Base-by-base conservation (phyloP, 106 monocot genomes). In the Dactylorhiza incarnata region DNA sequence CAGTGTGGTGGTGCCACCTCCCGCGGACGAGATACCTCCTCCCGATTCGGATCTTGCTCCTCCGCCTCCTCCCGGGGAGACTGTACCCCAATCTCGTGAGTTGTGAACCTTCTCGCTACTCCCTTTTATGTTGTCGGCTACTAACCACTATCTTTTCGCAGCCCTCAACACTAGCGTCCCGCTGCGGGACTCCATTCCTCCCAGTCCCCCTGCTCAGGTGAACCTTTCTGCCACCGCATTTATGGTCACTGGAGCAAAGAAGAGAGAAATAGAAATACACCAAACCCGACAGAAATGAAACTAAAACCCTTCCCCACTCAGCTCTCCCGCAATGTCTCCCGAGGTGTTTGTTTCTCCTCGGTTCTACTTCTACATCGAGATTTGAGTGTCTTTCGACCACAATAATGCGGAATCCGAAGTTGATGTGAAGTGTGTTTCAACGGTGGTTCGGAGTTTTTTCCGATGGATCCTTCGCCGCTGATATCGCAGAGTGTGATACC, bases 381-480 rank as follows among this genome's bases (percentile, higher is more conserved):
- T 72, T n/a, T 72, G 49, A 14, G 6, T 49, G 69, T 45, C 12
- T 22, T 37, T 20, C 43, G 49, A 3, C n/a, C 65, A 26, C 65
- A 65, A 22, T 23, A 72, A 72, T 72, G 72, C 19, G 22, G 72
- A 22, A 4, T 9, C 49, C 49, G 49, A 49, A 45, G 47, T 49
- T 72, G 20, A 25, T 26, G 26, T 59, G 71, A 62, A 54, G 70
- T 47, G 54, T 45, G 50, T 70, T 69, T 59, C 7, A 12, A 48
- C 65, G 65, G 10, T 11, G 65, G 26, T 65, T 14, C 29, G 43
- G 47, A 24, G 5, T 24, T 58, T 22, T n/a, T 25, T 13, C 25
- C 25, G 62, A 82, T 88, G 85, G 82, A 85, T 85, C 88, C 86
- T 72, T 53, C 83, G 48, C 73, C 81, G 9, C 47, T 83, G 76